Conservation (phyloP, 305 asterid genomes). For the Solanum hybrid region DNA sequence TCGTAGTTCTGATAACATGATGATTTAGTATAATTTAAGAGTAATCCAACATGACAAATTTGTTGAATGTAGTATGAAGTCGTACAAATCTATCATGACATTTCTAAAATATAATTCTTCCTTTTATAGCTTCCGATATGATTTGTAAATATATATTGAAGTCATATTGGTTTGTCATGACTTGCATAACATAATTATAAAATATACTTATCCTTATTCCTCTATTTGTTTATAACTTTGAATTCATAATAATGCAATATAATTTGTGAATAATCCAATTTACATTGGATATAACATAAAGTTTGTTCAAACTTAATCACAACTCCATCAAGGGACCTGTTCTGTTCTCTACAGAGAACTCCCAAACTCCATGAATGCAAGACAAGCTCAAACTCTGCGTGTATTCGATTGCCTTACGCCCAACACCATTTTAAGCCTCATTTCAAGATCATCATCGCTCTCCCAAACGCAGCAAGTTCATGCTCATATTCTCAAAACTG, state of each 20-base stretch:
- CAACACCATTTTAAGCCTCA: slow-evolving; percentile 7
- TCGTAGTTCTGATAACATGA: no score
- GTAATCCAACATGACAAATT: neutral
- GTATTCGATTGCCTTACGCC: neutral
- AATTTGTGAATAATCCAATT: no score
- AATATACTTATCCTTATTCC: no score
- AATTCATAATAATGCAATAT: no score
- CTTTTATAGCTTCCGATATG: no score
- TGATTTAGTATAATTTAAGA: neutral
- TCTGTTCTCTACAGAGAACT: neutral
- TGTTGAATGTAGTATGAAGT: neutral
- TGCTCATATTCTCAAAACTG: slow-evolving; percentile 45
- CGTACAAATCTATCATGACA: neutral
- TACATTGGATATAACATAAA: no score
- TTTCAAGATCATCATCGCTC: slow-evolving; percentile 22
- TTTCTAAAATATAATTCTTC: no score
- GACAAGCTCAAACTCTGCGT: slow-evolving; percentile 1
- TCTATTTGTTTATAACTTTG: no score
- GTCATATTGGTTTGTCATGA: no score
- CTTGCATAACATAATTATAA: no score
- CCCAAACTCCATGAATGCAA: neutral
- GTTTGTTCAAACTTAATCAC: no score
- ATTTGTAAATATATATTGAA: no score
- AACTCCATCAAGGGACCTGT: neutral
- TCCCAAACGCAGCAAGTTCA: slow-evolving; percentile 48